A percentile compares a stretch with the other conserved stretches of the same genome.
Conservation (phyloP, 2,329 filamentous ascomycete species). For the Stachybotrys elegans region DNA sequence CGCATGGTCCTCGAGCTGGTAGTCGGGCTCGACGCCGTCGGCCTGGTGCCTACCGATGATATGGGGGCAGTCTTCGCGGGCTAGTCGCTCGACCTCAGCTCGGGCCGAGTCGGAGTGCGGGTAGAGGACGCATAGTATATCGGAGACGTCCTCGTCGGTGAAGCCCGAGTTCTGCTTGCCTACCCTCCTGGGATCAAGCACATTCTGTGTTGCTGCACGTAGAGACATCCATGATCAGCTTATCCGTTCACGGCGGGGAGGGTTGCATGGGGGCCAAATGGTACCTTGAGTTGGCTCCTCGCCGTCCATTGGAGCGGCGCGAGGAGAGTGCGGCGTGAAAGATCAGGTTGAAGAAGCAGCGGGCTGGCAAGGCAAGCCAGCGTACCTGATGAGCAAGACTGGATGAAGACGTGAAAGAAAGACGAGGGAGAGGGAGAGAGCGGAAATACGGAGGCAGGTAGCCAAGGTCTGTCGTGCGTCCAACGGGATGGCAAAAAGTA, state of each 20-base stretch:
- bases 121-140: constrained; percentile 85
- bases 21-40: constrained; percentile 46
- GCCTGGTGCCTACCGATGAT: constrained; percentile 45
- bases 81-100: constrained; percentile 57
- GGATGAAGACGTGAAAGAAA: too few species aligned
- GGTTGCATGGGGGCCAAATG: constrained; percentile 4
- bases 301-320: constrained; percentile 36
- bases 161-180: constrained; percentile 80
- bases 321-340: constrained; percentile 19
- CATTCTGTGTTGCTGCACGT: constrained; percentile 64
- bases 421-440: too few species aligned
- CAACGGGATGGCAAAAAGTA: not conserved
- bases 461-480: too few species aligned
- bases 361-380: not conserved
- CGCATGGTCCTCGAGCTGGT: constrained; percentile 45
- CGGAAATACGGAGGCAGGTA: too few species aligned
- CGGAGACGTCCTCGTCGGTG: constrained; percentile 74
- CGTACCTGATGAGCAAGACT: too few species aligned
- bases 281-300: constrained; percentile 39
- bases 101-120: constrained; percentile 71
- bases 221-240: constrained; percentile 10
- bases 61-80: constrained; percentile 40
- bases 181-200: constrained; percentile 73
- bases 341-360: constrained; percentile 12
- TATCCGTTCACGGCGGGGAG: constrained; percentile 8